Conservation (phyloP, 2,329 filamentous ascomycete species). For the Penicillium concentricum region DNA sequence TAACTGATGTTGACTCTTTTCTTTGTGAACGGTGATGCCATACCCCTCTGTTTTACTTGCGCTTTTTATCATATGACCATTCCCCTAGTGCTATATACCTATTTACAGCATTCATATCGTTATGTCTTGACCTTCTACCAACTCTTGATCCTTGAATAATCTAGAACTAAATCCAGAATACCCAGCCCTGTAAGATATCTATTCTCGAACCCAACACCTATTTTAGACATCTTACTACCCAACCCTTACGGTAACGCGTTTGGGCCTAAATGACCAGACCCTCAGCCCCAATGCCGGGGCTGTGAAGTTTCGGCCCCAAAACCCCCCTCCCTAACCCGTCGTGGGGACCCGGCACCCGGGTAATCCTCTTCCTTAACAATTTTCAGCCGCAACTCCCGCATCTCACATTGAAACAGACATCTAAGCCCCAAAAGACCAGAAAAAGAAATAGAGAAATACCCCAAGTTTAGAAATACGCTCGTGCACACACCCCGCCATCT, state of each 20-base stretch:
- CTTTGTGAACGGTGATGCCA: constrained; percentile 7
- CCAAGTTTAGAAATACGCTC: not conserved
- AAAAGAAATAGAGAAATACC: not conserved
- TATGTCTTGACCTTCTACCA: not conserved
- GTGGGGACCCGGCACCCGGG: not conserved
- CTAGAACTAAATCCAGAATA: not conserved
- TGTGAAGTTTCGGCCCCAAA: constrained; percentile 1
- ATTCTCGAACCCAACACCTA: not conserved
- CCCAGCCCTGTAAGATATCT: not conserved
- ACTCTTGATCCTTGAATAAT: not conserved
- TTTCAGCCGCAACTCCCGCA: not conserved
- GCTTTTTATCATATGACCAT: constrained; percentile 2
- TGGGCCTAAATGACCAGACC: not conserved
- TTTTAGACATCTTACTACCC: not conserved
- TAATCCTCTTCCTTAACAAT: not conserved
- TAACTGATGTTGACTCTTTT: constrained; percentile 3
- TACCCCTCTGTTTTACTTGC: constrained; percentile 11
- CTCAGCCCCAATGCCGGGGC: not conserved
- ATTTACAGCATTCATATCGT: constrained; percentile 4
- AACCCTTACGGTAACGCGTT: not conserved
- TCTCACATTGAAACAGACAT: not conserved
- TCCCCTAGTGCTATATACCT: constrained; percentile 4
- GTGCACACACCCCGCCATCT: not conserved
- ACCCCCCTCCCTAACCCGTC: not conserved
- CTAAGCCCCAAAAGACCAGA: not conserved